Percentiles rank a stretch among this genome's conserved stretches.
Conservation (phyloP, 2,329 filamentous ascomycete species). For the Xylaria sp. region DNA sequence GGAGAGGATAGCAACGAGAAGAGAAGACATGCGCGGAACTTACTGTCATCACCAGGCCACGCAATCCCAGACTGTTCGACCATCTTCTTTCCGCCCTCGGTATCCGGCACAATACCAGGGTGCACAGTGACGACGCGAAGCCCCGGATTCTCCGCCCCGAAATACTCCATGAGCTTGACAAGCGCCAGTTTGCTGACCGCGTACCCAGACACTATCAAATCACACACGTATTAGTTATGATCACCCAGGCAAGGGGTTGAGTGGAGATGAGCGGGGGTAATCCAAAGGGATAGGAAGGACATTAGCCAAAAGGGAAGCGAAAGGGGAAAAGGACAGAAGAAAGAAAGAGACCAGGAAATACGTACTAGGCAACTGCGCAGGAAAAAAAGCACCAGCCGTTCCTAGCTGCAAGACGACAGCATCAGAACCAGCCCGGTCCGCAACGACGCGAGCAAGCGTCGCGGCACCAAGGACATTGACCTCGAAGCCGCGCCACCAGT, state of each 20-base stretch:
- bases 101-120: slow-evolving; percentile 38
- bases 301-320: no score
- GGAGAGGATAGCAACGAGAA: not conserved
- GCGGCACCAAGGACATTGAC: slow-evolving; percentile 39
- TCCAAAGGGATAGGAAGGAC: no score
- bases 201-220: slow-evolving; percentile 50
- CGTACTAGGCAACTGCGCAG: slow-evolving; percentile 50
- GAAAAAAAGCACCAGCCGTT: slow-evolving; percentile 41
- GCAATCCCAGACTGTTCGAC: slow-evolving; percentile 37
- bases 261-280: no score
- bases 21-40: not conserved
- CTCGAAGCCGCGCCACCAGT: slow-evolving; percentile 41
- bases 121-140: slow-evolving; percentile 40
- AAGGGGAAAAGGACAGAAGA: not conserved
- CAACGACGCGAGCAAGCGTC: slow-evolving; percentile 29
- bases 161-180: slow-evolving; percentile 43
- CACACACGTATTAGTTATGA: not conserved
- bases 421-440: slow-evolving; percentile 24
- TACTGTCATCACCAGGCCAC: slow-evolving; percentile 43
- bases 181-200: slow-evolving; percentile 46
- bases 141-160: slow-evolving; percentile 41
- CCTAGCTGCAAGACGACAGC: slow-evolving; percentile 36
- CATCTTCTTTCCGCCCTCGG: slow-evolving; percentile 39
- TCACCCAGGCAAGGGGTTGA: not conserved
- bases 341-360: not conserved